These are phyloP conservation scores for Ogataea neopini DNA, from an alignment of 805 yeast species.

Conservation along the genomic window DNA sequence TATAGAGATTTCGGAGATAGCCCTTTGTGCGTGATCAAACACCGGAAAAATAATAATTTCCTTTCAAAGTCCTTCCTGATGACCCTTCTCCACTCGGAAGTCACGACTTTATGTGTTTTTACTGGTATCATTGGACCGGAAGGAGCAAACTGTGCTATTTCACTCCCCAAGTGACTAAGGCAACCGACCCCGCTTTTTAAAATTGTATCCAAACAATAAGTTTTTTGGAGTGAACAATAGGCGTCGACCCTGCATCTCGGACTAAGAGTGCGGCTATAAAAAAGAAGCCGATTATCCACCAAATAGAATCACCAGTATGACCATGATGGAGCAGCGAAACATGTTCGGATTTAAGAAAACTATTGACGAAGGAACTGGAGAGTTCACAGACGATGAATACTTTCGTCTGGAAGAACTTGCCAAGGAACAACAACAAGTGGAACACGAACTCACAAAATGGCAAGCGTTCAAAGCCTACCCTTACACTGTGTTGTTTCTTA, in stretches of 20 bases:
- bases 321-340: no score
- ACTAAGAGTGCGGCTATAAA: not conserved
- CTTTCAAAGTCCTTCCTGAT: no score
- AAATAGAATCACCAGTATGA: no score
- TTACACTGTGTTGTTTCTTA: slow-evolving; percentile 38
- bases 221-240: not conserved
- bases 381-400: slow-evolving; percentile 1
- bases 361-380: not conserved
- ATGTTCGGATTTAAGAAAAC: not conserved
- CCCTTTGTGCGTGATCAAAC: not conserved
- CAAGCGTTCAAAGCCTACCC: slow-evolving; percentile 41
- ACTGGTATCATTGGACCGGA: no score
- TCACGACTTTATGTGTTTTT: no score
- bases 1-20: not conserved
- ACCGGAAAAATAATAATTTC: not conserved
- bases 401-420: slow-evolving; percentile 4
- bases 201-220: not conserved
- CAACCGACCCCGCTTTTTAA: not conserved
- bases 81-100: no score
- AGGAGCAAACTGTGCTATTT: no score
- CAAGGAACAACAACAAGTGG: slow-evolving; percentile 6
- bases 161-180: not conserved
- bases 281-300: not conserved
- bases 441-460: slow-evolving; percentile 16
- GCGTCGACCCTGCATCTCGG: not conserved